Evolutionary conservation across 352 stramenopile species (phyloP).

Genomic region (Globisporangium canariense): DNA sequence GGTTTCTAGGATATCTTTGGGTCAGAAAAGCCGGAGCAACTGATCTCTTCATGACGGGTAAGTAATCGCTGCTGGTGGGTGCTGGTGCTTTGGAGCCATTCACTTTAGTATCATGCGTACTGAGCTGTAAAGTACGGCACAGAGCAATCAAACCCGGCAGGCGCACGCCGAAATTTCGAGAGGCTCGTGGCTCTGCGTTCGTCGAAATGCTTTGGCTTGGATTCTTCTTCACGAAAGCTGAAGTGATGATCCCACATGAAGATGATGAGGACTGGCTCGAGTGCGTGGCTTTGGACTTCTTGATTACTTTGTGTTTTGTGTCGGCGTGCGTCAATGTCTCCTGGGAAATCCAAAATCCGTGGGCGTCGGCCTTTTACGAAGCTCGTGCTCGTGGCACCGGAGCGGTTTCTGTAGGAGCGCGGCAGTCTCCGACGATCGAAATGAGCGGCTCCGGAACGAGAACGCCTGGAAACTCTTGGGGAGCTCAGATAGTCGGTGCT

Average conservation of each 20-base stretch:
- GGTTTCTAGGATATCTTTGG: background rate
- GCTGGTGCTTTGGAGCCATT: background rate
- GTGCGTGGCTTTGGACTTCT: background rate
- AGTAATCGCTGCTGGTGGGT: slow-evolving; percentile 12
- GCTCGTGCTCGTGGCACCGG: background rate
- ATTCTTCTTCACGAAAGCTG: background rate
- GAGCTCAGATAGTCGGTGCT: no score
- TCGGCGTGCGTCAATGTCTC: background rate
- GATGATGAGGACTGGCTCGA: background rate
- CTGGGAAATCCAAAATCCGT: background rate
- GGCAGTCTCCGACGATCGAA: slow-evolving; percentile 1
- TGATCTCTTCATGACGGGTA: background rate
- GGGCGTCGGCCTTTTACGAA: background rate
- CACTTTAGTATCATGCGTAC: background rate
- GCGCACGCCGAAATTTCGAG: background rate
- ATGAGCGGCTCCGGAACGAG: background rate
- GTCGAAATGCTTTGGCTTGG: background rate
- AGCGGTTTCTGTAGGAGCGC: slow-evolving; percentile 5
- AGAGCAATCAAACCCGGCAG: background rate
- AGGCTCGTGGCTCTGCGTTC: background rate
- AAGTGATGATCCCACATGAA: background rate
- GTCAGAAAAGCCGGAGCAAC: background rate
- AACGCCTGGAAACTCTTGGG: background rate
- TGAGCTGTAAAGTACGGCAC: background rate
- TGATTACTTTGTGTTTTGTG: background rate